Percentiles rank a stretch among this genome's conserved stretches.
phyloP scores from a whole-genome alignment of 2,329 filamentous ascomycete genomes.

The Penicillium psychrosexuale region DNA sequence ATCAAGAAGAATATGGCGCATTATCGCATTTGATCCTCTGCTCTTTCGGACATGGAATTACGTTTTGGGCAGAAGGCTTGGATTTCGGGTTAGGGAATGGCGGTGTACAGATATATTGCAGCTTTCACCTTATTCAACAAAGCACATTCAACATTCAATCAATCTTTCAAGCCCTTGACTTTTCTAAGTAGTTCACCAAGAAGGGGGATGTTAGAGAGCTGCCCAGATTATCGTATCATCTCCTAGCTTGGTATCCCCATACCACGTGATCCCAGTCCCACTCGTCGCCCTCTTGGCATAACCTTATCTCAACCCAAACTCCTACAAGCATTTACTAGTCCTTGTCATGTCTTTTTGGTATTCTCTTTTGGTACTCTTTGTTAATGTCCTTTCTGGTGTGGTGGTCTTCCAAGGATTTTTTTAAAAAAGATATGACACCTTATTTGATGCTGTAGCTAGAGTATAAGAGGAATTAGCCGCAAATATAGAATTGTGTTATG shows the following conservation, averaged over 20 bases:
- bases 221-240: no score
- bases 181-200: neutral
- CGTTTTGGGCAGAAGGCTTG: neutral
- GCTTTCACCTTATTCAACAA: neutral
- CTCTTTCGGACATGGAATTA: neutral
- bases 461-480: no score
- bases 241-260: neutral
- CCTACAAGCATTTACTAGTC: no score
- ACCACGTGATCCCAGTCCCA: neutral
- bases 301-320: neutral
- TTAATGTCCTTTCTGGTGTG: no score
- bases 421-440: no score
- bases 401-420: no score
- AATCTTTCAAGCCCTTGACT: neutral
- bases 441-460: no score
- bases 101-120: neutral
- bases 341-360: no score
- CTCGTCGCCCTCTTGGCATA: neutral
- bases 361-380: no score
- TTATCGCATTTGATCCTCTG: slow-evolving; percentile 37
- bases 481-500: no score
- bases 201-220: neutral
- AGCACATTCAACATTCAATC: neutral
- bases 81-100: neutral
- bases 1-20: slow-evolving; percentile 58